A percentile compares a stretch with the other conserved stretches of the same genome.
Conservation (phyloP, 192 early-diverging fungal genomes). For the Rhizophagus clarus region DNA sequence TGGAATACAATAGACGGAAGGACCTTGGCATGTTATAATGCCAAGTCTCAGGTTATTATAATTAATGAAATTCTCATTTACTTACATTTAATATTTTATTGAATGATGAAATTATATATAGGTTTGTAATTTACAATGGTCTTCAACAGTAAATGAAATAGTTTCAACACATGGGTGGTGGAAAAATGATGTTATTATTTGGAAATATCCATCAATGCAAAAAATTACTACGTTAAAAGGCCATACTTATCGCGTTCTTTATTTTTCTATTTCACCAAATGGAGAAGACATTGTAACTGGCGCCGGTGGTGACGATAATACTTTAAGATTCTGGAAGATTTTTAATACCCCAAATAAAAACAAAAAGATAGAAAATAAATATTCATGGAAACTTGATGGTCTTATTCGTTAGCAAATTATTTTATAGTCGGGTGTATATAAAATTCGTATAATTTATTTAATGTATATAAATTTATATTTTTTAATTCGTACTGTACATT, state of each 20-base stretch:
- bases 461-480: no score
- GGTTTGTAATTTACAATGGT: slow-evolving; percentile 93
- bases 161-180: slow-evolving; percentile 94
- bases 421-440: no score
- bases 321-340: slow-evolving; percentile 94
- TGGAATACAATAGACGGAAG: slow-evolving; percentile 80
- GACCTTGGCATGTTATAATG: slow-evolving; percentile 62
- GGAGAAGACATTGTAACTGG: slow-evolving; percentile 90
- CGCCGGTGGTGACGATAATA: slow-evolving; percentile 89
- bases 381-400: neutral
- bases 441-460: no score
- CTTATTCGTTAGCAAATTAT: neutral
- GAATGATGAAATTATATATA: slow-evolving; percentile 4
- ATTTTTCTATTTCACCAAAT: slow-evolving; percentile 87
- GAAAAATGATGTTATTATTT: slow-evolving; percentile 85
- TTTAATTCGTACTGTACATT: no score
- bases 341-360: slow-evolving; percentile 50
- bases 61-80: neutral
- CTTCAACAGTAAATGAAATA: slow-evolving; percentile 74
- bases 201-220: slow-evolving; percentile 79
- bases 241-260: slow-evolving; percentile 84
- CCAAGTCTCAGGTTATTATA: slow-evolving; percentile 72
- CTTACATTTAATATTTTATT: neutral
- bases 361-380: neutral
- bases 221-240: slow-evolving; percentile 71